Evolutionary conservation across 495 filamentous ascomycete species (phyloP), one percentile per base, ranked within the genome.

Genomic region (Hyphodiscus hymeniophilus): DNA sequence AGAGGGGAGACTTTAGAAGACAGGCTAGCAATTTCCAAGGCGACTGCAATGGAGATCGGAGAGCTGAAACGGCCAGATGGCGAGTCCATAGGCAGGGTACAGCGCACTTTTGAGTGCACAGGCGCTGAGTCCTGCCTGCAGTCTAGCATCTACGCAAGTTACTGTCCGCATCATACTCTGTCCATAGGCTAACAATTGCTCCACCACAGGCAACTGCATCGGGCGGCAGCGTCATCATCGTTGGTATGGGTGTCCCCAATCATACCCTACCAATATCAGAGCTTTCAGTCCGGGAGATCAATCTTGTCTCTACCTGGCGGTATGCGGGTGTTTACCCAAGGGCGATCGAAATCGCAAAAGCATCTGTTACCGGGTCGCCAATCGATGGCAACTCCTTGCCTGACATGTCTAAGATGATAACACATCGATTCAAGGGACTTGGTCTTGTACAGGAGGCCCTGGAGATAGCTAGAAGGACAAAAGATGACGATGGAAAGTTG

Each of bases 201-300:
- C 20, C 4, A 22, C 33, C 21, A 20, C 34, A 75, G 72, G 61
- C 82, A 4, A 81, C 85, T 3, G 69, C 72, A 16, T 74, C 89
- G 0, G 89, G 89, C 7, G 87, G 89, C 12, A 79, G 79, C 35
- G 66, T 95, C 26, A 76, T 95, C 63, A 73, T 94, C 47, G 82
- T 95, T 45, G 89, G 89, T n/a, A 94, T 95, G 87, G 89, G 89
- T n/a, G 84, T 74, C 32, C 89, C 89, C 0, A 71, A 90, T 38
- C 85, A 91, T 62, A 90, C 84, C 0, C 67, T 95, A 3, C 89
- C 88, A 3, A 76, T 95, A 45, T 85, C 81, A 8, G 82, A 83
- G 0, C 89, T 88, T 0, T 81, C 86, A 7, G 68, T 89, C 24
- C 77, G 86, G 11, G 89, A 95, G 66, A 82, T 95, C 13, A 88